These are phyloP conservation scores for Ceratocystis cubensis DNA, from an alignment of 2,329 filamentous ascomycete genomes.

Conservation along the genomic window DNA sequence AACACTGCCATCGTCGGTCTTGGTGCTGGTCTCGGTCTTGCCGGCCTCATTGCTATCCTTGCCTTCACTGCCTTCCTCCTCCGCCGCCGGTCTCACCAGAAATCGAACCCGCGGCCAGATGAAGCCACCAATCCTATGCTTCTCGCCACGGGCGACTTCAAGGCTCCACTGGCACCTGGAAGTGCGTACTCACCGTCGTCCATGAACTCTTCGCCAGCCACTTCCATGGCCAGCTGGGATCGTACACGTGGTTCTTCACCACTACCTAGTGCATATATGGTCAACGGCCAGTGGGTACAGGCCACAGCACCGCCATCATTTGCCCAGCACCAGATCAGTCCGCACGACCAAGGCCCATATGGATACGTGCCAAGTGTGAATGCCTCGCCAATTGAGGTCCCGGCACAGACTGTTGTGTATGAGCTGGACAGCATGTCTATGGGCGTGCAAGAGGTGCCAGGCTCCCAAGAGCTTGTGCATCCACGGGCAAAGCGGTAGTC, in stretches of 20 bases:
- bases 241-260: constrained; percentile 11
- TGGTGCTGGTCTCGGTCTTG: constrained; percentile 29
- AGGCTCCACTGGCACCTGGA: neutral
- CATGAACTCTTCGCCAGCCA: constrained; percentile 4
- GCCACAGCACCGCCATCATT: neutral
- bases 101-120: neutral
- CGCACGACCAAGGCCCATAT: neutral
- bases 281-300: constrained; percentile 17
- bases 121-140: constrained; percentile 12
- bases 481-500: constrained; percentile 13
- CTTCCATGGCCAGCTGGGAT: constrained; percentile 16
- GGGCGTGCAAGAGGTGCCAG: constrained; percentile 16
- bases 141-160: constrained; percentile 10
- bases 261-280: constrained; percentile 10
- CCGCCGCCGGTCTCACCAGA: constrained; percentile 24
- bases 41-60: constrained; percentile 25
- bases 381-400: constrained; percentile 9
- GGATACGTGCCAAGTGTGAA: constrained; percentile 12
- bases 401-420: constrained; percentile 16
- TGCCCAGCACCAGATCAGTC: neutral
- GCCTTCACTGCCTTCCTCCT: constrained; percentile 26
- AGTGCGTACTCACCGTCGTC: constrained; percentile 2
- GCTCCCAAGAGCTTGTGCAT: constrained; percentile 17
- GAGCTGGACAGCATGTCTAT: constrained; percentile 16
- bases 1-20: constrained; percentile 32